A percentile compares a stretch with the other conserved stretches of the same genome.
Evolutionary conservation across 345 rosid species (phyloP).

Genomic region (Aquilaria yunnanensis): DNA sequence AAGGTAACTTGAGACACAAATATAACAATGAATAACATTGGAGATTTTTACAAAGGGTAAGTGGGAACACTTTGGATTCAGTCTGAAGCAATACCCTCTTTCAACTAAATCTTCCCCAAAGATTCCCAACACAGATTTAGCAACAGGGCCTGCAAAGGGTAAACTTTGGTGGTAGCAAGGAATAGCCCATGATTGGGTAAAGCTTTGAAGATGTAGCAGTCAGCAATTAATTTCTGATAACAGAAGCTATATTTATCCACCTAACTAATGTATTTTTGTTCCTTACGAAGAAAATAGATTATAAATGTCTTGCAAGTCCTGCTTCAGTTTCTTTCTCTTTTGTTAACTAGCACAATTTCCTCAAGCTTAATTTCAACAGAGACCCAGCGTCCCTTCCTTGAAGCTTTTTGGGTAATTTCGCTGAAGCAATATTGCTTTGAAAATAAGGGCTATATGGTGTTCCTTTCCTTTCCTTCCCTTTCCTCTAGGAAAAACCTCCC

Average conservation of each 20-base stretch:
- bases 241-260: slow-evolving; percentile 2
- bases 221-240: slow-evolving; percentile 20
- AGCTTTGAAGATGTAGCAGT: slow-evolving; percentile 6
- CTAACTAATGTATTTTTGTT: slow-evolving; percentile 11
- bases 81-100: slow-evolving; percentile 15
- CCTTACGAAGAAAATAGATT: slow-evolving; percentile 2
- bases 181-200: slow-evolving; percentile 14
- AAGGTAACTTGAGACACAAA: too few species aligned
- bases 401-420: slow-evolving; percentile 15
- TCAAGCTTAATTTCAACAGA: slow-evolving; percentile 1
- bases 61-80: slow-evolving; percentile 4
- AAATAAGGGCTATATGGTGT: background rate
- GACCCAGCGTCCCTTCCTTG: slow-evolving; percentile 5
- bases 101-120: slow-evolving; percentile 14
- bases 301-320: background rate
- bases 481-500: slow-evolving; percentile 1
- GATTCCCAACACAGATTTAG: slow-evolving; percentile 22
- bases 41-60: background rate
- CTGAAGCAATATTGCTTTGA: slow-evolving; percentile 2
- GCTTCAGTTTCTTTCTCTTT: background rate
- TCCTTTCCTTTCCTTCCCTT: background rate
- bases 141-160: slow-evolving; percentile 6
- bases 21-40: too few species aligned
- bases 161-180: slow-evolving; percentile 9
- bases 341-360: slow-evolving; percentile 6